Base-by-base conservation (phyloP, 306 rosid species). In the Hippophae gyantsensis region DNA sequence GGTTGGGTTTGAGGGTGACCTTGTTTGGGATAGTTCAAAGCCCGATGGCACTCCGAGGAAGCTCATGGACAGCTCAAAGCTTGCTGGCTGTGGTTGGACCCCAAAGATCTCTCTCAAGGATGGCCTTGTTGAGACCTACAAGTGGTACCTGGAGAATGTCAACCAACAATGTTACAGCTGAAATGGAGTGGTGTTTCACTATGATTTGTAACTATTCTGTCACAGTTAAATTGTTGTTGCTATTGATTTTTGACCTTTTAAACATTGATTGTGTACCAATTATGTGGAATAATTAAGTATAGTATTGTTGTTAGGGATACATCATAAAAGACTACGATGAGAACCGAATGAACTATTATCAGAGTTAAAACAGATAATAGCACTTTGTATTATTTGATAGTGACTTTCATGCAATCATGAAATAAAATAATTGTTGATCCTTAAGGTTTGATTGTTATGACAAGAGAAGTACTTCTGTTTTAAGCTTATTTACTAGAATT, bases 21-120 rank as follows among this genome's bases (percentile, higher is more conserved):
- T 90, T 58, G 84, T 87, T 63, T 90, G 98, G 98, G 98, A 90
- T 73, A 44, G 67, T 13, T 65, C 95, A 13, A 90, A 87, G 78
- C 98, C 96, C 10, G 98, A 90, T 46, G 98, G 98, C 8, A 90
- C 98, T 65, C 98, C 96, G 7, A 81, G 98, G 70, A 90, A 90
- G 78, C 77, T 90, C 70, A 90, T 90, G 98, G 96, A 90, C 64
- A 81, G 89, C 84, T 87, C 87, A 0, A 85, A 83, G 78, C 94
- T 90, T 12, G 84, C 84, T 0, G 72, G 69, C 12, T 45, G 87
- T 58, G 98, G 98, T 61, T 90, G 96, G 98, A 76, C 78, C 6
- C 86, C 98, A 0, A 81, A 83, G 73, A 63, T 92, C 56, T 83
- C 99, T 1, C 99, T 92, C 54, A 88, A 78, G 78, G 96, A 92